Conservation (phyloP, 768 basidiomycete genomes). For the Podaxis sp. region DNA sequence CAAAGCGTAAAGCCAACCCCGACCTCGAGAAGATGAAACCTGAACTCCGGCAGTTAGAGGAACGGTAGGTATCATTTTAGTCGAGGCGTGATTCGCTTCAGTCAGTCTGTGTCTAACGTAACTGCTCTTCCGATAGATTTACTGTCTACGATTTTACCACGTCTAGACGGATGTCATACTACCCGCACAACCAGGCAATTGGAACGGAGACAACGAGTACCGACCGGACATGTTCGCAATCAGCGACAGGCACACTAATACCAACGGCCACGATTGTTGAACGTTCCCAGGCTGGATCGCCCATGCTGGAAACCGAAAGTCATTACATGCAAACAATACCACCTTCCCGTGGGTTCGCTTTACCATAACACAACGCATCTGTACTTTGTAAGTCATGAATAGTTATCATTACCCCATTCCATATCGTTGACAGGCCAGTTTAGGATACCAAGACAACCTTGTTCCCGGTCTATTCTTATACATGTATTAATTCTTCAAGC, state of each 20-base stretch:
- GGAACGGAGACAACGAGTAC: conserved; percentile 36
- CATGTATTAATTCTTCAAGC: neutral
- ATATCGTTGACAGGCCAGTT: neutral
- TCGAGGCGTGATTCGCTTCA: neutral
- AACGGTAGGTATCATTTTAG: conserved; percentile 58
- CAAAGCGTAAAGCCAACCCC: conserved; percentile 83
- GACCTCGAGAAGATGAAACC: conserved; percentile 88
- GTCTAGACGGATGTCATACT: conserved; percentile 77
- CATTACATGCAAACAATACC: conserved; percentile 21
- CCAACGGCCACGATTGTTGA: conserved; percentile 46
- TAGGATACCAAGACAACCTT: neutral
- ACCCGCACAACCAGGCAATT: conserved; percentile 72
- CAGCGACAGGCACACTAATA: conserved; percentile 36
- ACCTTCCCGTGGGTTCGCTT: conserved; percentile 5
- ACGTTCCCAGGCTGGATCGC: conserved; percentile 43
- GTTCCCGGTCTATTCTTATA: neutral
- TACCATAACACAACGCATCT: neutral
- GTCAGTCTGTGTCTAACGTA: neutral
- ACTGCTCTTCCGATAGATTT: conserved; percentile 49
- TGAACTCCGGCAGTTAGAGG: conserved; percentile 89
- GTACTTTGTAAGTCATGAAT: conserved; percentile 10
- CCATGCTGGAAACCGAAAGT: conserved; percentile 29
- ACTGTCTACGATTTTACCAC: conserved; percentile 81
- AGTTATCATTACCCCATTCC: too few species aligned
- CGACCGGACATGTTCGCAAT: conserved; percentile 38